Conservation (phyloP, 2,329 filamentous ascomycete species). For the Colletotrichum euphorbiae region DNA sequence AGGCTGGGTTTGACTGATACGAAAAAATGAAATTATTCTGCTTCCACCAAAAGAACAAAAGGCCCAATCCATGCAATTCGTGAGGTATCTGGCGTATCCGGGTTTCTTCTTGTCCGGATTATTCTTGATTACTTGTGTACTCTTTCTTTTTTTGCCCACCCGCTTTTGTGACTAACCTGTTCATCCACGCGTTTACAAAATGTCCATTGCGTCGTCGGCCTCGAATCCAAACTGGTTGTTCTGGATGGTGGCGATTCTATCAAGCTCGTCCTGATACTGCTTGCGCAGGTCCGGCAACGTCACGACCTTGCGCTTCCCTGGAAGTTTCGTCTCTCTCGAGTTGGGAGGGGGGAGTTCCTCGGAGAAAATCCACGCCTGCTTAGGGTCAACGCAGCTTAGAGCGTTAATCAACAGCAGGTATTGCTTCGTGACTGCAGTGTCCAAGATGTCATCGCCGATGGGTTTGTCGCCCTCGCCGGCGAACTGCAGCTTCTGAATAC, state of each 20-base stretch:
- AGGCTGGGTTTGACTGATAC: conserved; percentile 42
- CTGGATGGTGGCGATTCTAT: conserved; percentile 87
- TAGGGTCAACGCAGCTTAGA: conserved; percentile 83
- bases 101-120: conserved; percentile 13
- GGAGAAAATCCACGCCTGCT: conserved; percentile 83
- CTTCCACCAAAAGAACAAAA: conserved; percentile 42
- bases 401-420: conserved; percentile 95
- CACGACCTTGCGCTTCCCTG: conserved; percentile 77
- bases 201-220: conserved; percentile 64
- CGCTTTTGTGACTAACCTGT: conserved; percentile 15
- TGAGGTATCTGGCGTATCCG: conserved; percentile 38
- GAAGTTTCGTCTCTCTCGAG: conserved; percentile 27
- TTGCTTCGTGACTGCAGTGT: conserved; percentile 76
- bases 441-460: conserved; percentile 66
- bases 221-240: conserved; percentile 88
- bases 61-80: conserved; percentile 40
- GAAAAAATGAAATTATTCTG: conserved; percentile 38
- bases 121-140: conserved; percentile 38
- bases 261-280: conserved; percentile 90
- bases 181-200: conserved; percentile 49
- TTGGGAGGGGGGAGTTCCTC: conserved; percentile 50
- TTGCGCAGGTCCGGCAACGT: conserved; percentile 88
- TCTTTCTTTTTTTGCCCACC: conserved; percentile 25
- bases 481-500: conserved; percentile 70
- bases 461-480: conserved; percentile 70